Percentiles rank a stretch among this genome's conserved stretches.
Conservation (phyloP, 441 rosid genomes). For the Pelargonium citronellum region DNA sequence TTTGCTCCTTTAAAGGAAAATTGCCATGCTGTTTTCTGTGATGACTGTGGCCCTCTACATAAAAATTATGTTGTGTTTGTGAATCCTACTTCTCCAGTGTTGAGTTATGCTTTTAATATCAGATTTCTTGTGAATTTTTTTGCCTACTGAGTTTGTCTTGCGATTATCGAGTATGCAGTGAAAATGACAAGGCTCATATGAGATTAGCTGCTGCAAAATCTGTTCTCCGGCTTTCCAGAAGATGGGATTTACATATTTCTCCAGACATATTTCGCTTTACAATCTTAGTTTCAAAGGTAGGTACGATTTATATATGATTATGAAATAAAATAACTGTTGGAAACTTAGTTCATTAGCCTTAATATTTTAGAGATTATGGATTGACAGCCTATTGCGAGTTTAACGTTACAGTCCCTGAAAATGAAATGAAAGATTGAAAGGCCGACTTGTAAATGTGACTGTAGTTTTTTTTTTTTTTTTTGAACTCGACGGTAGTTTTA, state of each 20-base stretch:
- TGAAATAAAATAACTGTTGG: not conserved
- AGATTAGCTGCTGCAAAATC: slow-evolving; percentile 88
- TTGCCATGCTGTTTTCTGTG: not conserved
- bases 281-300: slow-evolving; percentile 64
- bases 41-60: not conserved
- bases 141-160: slow-evolving; percentile 14
- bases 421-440: not conserved
- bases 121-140: not conserved
- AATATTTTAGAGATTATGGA: not conserved
- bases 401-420: not conserved
- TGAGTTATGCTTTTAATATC: slow-evolving; percentile 2
- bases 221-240: slow-evolving; percentile 73
- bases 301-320: slow-evolving; percentile 16
- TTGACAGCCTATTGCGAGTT: not conserved
- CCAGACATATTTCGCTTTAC: slow-evolving; percentile 62
- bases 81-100: not conserved
- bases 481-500: not conserved
- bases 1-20: not conserved
- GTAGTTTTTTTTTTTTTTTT: not conserved
- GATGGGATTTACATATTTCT: slow-evolving; percentile 85
- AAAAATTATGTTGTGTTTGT: not conserved
- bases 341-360: not conserved
- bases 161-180: slow-evolving; percentile 39
- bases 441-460: not conserved
- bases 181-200: slow-evolving; percentile 38